Base-by-base conservation (phyloP, 345 rosid species). In the Pistacia integerrima region DNA sequence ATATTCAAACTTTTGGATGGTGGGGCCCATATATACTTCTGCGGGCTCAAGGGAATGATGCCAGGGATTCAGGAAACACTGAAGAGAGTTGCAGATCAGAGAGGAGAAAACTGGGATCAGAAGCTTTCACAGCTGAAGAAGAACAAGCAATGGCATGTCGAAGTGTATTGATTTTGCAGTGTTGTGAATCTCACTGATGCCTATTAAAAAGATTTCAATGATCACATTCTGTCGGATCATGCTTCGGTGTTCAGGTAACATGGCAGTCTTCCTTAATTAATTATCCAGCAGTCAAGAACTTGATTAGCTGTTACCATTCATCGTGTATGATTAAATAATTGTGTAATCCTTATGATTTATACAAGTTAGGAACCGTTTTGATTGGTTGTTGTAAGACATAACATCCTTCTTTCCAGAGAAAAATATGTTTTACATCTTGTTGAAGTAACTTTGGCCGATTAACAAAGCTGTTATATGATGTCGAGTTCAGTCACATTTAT, bases 41-140 rank as follows among this genome's bases (percentile, higher is more conserved):
- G 99, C 5, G 99, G 99, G 78, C 97, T 96, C 5, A 92, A 84
- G 83, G 99, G 99, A 72, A 96, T 96, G 99, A 96, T 96, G 99
- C 98, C 99, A 0, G 99, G 98, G 69, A 93, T 96, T 75, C 99
- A 96, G 77, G 95, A 89, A 20, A 96, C 99, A 1, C 85, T 96
- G 72, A 93, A 85, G 86, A 89, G 87, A 71, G 99, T 96, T 0
- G 98, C 99, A 0, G 97, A 91, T 77, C 84, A 87, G 84, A 88
- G 97, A 86, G 98, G 98, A 5, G 92, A 89, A 81, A 93, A 77
- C 84, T 93, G 99, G 99, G 97, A 93, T 16, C 84, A 87, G 92
- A 96, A 92, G 89, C 99, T 93, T 61, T 82, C 92, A 20, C 97
- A 88, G 74, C 97, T 96, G n/a, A 96, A 94, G 85, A 96, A 92